Evolutionary conservation across 2,329 filamentous ascomycete species (phyloP), one percentile per base, ranked within the genome.

Genomic region (Dactylellina leptospora): DNA sequence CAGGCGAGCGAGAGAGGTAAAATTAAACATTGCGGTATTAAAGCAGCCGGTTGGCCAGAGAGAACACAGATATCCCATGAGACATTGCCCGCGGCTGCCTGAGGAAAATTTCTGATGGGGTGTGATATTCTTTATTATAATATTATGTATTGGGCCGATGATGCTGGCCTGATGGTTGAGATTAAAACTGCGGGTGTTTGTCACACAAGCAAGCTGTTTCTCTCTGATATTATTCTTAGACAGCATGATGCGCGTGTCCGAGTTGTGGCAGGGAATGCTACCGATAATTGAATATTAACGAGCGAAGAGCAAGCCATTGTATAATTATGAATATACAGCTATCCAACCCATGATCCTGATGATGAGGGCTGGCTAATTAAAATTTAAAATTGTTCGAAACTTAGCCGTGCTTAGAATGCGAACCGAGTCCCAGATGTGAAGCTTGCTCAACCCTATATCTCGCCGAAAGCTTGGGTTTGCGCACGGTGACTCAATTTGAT

Each of bases 21-120:
- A 18, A 55, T 54, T 28, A 18, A 42, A 48, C 8, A 9, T 18
- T 70, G 64, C 64, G 64, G 64, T 70, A 70, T 70, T 70, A 70
- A 70, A 54, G 9, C 44, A 51, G 45, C 56, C 33, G 44, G 36
- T 6, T 45, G 40, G 36, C 48, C 33, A 48, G 28, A 28, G 54
- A 69, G 36, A 16, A 23, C 13, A 45, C 25, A 64, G 30, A 51
- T 36, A 66, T 51, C 42, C 51, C 33, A 40, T 64, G 50, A 45
- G 33, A 40, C 16, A 42, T 40, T 36, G 30, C 23, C 38, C 30
- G 44, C 51, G 51, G 61, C 33, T 66, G 61, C 61, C 61, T 66
- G 51, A 54, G 59, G 23, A 51, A 11, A 11, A 42, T 51, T 48
- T 20, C 10, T 33, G 36, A 20, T 9, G 6, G 23, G 30, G 53